A percentile compares a stretch with the other conserved stretches of the same genome.
These are phyloP conservation scores for Xylona heveae DNA, from an alignment of 495 filamentous ascomycete species.

Conservation along the genomic window DNA sequence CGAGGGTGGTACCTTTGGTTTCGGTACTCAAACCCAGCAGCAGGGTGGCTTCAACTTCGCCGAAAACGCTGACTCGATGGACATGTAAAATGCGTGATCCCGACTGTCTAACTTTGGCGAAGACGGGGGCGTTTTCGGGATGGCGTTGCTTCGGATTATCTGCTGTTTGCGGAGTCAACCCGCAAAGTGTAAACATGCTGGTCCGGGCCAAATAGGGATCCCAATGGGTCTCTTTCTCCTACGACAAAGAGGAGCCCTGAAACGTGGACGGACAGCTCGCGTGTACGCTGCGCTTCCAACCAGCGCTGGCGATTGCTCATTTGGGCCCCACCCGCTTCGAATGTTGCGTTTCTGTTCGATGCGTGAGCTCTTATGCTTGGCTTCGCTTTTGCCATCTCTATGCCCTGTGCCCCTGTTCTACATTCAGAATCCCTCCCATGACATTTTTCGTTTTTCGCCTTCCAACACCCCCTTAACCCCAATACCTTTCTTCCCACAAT, in stretches of 20 bases:
- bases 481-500: slow-evolving; percentile 7
- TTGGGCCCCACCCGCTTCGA: no score
- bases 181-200: no score
- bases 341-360: no score
- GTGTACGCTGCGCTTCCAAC: no score
- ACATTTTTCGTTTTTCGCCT: slow-evolving; percentile 5
- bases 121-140: neutral
- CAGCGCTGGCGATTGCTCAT: no score
- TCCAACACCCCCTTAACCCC: slow-evolving; percentile 8
- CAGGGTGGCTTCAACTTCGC: slow-evolving; percentile 80
- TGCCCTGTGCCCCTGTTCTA: slow-evolving; percentile 7
- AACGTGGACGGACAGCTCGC: no score
- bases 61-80: slow-evolving; percentile 87
- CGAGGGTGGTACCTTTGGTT: slow-evolving; percentile 59
- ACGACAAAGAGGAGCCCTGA: neutral
- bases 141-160: neutral
- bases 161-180: neutral
- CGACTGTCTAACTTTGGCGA: neutral
- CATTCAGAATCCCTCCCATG: slow-evolving; percentile 4
- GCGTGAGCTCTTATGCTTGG: no score
- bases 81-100: slow-evolving; percentile 50
- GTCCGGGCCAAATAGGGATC: neutral
- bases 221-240: neutral
- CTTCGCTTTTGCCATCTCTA: slow-evolving; percentile 7
- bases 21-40: slow-evolving; percentile 55